Evolutionary conservation across 2,329 filamentous ascomycete species (phyloP), one percentile per base, ranked within the genome.

Genomic region (Aspergillus alliaceus): DNA sequence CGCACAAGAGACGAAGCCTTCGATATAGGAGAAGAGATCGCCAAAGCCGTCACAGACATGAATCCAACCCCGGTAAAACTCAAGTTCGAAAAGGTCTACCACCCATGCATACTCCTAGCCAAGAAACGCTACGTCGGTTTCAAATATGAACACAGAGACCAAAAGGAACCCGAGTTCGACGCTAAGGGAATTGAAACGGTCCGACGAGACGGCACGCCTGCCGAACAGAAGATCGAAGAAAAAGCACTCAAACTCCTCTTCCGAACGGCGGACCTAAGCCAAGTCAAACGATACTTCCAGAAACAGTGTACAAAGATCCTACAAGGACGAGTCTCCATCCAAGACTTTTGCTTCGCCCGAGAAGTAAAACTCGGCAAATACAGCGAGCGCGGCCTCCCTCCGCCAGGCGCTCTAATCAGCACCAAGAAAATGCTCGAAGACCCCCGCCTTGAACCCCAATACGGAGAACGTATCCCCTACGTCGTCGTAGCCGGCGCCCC

Each of bases 121-220:
- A 99, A 99, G 79, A 99, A 99, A 72, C 89, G 95, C 54, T 99
- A 99, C 66, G 96, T 98, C 4, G 96, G 96, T 6, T 97, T 96
- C 81, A 97, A 96, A 72, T 99, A 96, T 76, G 95, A 99, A 70
- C 85, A 82, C 63, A 84, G 84, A 35, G 80, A 83, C 15, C 95
- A 99, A 70, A 78, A 73, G 8, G 86, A 87, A 63, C 93, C 95
- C 0, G 90, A 96, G 1, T 98, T 98, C 64, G 96, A 99, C 71
- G 96, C 95, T 56, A 99, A 99, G 74, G 95, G 96, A 29, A 99
- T 98, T 62, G 96, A 99, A 79, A 99, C 96, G 0, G 93, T 99
- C 7, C 87, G 96, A 1, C 86, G 95, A 49, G 95, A 99, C 71
- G 95, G 95, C 37, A 98, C 93, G 0, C 93, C 93, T 0, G 93